Evolutionary conservation across 164 flowering plant genomes (phyloP).

Genomic region (Aristolochia californica): DNA sequence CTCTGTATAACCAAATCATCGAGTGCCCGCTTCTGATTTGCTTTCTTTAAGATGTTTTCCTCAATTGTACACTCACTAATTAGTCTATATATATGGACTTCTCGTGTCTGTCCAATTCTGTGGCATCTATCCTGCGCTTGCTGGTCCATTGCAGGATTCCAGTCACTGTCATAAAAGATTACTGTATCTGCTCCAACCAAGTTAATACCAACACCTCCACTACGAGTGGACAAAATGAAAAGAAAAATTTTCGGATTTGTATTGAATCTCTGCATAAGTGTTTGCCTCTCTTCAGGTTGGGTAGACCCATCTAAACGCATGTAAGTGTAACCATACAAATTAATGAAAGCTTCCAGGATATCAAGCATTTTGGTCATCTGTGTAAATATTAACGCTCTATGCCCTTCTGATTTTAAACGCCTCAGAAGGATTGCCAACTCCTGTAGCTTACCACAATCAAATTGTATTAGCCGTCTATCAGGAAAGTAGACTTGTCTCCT

Average conservation of each 20-base stretch:
- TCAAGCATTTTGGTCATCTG: slow-evolving; percentile 99
- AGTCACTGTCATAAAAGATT: slow-evolving; percentile 96
- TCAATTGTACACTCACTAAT: slow-evolving; percentile 97
- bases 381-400: slow-evolving; percentile 91
- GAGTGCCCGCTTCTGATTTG: slow-evolving; percentile 97
- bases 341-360: slow-evolving; percentile 88
- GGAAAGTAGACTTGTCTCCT: slow-evolving; percentile 95
- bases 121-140: slow-evolving; percentile 99
- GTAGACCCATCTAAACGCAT: slow-evolving; percentile 99
- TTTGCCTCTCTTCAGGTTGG: slow-evolving; percentile 93
- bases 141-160: slow-evolving; percentile 99
- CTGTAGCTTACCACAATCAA: slow-evolving; percentile 98
- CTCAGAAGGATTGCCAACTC: slow-evolving; percentile 81
- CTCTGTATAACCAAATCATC: slow-evolving; percentile 96
- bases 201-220: slow-evolving; percentile 99
- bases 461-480: slow-evolving; percentile 91
- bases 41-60: slow-evolving; percentile 93
- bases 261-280: slow-evolving; percentile 93
- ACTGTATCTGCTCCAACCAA: slow-evolving; percentile 99
- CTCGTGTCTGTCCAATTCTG: slow-evolving; percentile 96
- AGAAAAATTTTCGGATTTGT: slow-evolving; percentile 93
- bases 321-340: slow-evolving; percentile 91
- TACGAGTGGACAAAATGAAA: slow-evolving; percentile 93
- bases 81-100: slow-evolving; percentile 89
- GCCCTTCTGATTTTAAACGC: slow-evolving; percentile 87